Base-by-base conservation (phyloP, 345 rosid genomes). In the Theobroma cacao region DNA sequence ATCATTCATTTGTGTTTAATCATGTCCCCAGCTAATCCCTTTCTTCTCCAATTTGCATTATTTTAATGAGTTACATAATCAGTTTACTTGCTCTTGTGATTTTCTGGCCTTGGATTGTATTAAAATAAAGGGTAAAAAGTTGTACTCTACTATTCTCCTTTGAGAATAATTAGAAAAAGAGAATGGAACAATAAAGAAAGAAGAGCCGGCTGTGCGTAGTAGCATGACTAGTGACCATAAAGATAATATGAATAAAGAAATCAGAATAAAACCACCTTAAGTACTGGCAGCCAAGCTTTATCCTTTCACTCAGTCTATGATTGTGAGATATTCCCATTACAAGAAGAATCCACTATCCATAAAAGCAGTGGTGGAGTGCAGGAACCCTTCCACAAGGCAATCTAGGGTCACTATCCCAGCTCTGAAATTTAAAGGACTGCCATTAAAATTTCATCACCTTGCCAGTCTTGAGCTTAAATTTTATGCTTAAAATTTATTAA, bases 321-420 rank as follows among this genome's bases (percentile, higher is more conserved):
- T 65, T 74, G 75, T 70, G 53, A 59, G 52, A 40, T 59, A 47
- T 62, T 74, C 15, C 48, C n/a, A 26, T 40, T 12, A 33, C 31
- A 38, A 76, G 72, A 76, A 67, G 40, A 77, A 65, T 66, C 63
- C 20, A 17, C 31, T 17, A 50, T 28, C 59, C 38, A 66, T 17
- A 48, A 67, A 47, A 38, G 17, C 33, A 36, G 68, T 3, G 30
- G 74, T 43, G 74, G 30, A 47, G 56, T 73, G 48, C 26, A 40
- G 71, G 71, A 65, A 40, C 30, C 50, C 14, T 40, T 55, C 36
- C 28, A 28, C 61, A 43, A 47, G 7, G 38, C 59, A 59, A 64
- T 10, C 5, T 43, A 34, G 34, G 59, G 48, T 80, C 76, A 17
- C 56, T 50, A 70, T 80, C 74, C 55, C 28, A 40, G 31, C 36